These are phyloP conservation scores for Linnemannia zychae DNA, from an alignment of 192 early-diverging fungal species.

Conservation along the genomic window DNA sequence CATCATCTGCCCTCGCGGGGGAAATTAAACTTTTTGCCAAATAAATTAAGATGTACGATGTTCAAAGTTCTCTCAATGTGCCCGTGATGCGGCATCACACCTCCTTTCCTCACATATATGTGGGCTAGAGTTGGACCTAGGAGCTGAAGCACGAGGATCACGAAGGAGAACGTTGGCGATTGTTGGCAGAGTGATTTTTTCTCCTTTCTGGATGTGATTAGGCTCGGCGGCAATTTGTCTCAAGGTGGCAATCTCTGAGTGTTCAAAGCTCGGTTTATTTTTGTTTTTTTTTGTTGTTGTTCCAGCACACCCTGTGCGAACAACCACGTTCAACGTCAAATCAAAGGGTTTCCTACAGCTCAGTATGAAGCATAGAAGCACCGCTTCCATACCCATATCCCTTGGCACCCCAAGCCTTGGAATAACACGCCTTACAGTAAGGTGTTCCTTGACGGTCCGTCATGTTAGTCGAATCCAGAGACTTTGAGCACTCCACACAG, in stretches of 20 bases:
- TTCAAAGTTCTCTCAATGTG: no score
- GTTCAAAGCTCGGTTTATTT: not conserved
- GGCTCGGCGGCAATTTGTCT: no score
- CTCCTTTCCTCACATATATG: no score
- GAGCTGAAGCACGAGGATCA: no score
- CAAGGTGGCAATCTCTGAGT: no score
- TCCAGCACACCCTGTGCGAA: not conserved
- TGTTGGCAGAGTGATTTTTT: no score
- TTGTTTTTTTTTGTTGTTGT: not conserved
- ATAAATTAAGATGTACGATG: no score
- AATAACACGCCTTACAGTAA: constrained; percentile 68
- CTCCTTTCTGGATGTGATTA: no score
- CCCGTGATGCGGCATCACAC: no score
- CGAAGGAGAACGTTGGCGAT: no score
- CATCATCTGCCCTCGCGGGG: not conserved
- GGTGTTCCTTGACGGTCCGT: constrained; percentile 63
- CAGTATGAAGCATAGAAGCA: constrained; percentile 58
- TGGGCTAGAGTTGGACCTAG: no score
- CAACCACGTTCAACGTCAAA: not conserved
- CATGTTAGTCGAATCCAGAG: constrained; percentile 69
- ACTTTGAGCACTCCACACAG: constrained; percentile 66
- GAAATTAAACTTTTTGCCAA: no score
- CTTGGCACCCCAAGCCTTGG: constrained; percentile 68
- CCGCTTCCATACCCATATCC: constrained; percentile 60
- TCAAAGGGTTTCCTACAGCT: constrained; percentile 18